phyloP scores from a whole-genome alignment of 345 rosid species.

The Rhodamnia argentea region DNA sequence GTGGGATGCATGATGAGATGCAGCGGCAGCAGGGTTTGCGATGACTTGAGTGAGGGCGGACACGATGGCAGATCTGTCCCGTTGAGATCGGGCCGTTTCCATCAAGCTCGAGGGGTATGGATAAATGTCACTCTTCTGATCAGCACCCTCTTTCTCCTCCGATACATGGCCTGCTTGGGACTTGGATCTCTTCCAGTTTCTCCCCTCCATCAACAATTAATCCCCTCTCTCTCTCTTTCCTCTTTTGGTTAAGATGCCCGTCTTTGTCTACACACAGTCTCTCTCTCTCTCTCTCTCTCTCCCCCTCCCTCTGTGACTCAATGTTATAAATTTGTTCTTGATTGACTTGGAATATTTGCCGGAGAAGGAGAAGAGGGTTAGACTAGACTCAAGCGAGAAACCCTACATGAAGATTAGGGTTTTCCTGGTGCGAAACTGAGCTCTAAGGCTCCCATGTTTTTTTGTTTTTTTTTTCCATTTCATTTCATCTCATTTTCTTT shows the following conservation, averaged over 20 bases:
- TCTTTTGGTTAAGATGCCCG: neutral
- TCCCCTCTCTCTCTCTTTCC: neutral
- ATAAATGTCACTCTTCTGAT: neutral
- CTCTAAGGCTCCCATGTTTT: neutral
- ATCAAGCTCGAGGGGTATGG: neutral
- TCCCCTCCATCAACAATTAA: neutral
- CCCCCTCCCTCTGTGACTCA: neutral
- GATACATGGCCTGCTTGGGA: neutral
- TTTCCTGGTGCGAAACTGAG: neutral
- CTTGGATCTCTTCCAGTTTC: neutral
- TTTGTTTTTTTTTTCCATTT: neutral
- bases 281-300: neutral
- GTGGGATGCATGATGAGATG: neutral
- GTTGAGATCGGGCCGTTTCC: neutral
- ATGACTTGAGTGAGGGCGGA: neutral
- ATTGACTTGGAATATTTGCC: neutral
- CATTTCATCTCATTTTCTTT: neutral
- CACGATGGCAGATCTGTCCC: neutral
- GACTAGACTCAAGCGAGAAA: neutral
- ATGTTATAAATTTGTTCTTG: neutral
- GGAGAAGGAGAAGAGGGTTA: neutral
- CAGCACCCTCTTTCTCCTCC: neutral
- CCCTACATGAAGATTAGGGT: neutral
- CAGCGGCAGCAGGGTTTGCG: neutral
- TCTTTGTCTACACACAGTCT: neutral